Percentiles rank a stretch among this genome's conserved stretches.
Conservation (phyloP, 768 basidiomycete genomes). For the Kwoniella europaea region DNA sequence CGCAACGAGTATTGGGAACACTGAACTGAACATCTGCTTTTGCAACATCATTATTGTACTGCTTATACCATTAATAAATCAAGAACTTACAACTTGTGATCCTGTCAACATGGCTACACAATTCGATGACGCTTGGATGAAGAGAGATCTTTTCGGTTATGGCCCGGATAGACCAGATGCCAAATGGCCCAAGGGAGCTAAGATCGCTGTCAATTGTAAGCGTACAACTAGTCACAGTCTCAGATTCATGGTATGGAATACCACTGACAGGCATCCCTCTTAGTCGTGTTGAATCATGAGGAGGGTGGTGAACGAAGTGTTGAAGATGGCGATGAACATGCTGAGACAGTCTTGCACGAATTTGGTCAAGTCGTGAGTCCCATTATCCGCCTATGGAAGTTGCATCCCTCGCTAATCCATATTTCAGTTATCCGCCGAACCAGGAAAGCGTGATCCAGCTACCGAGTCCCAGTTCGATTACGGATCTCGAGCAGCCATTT, state of each 20-base stretch:
- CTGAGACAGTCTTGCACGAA: slow-evolving; percentile 38
- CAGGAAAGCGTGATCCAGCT: slow-evolving; percentile 34
- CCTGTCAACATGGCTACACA: slow-evolving; percentile 2
- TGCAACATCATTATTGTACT: neutral
- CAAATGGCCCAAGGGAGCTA: slow-evolving; percentile 44
- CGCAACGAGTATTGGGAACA: too few relatives aligned
- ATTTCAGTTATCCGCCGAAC: slow-evolving; percentile 19
- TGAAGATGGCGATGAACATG: slow-evolving; percentile 36
- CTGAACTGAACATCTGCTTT: too few relatives aligned
- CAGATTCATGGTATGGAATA: neutral
- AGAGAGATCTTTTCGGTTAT: slow-evolving; percentile 41
- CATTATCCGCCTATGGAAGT: neutral
- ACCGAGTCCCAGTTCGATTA: slow-evolving; percentile 49
- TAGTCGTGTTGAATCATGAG: slow-evolving; percentile 32
- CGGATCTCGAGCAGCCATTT: slow-evolving; percentile 49
- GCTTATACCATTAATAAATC: too few relatives aligned
- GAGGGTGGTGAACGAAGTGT: slow-evolving; percentile 37
- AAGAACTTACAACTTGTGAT: too few relatives aligned
- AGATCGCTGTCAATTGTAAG: slow-evolving; percentile 46
- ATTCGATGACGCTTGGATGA: slow-evolving; percentile 32
- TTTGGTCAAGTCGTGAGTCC: slow-evolving; percentile 27
- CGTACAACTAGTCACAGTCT: neutral
- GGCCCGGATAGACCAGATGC: slow-evolving; percentile 41
- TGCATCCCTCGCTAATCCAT: neutral
- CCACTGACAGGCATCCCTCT: neutral